Percentiles rank a stretch among this genome's conserved stretches.
These are phyloP conservation scores for Malassezia psittaci DNA, from an alignment of 1,284 basidiomycete genomes.

Conservation along the genomic window DNA sequence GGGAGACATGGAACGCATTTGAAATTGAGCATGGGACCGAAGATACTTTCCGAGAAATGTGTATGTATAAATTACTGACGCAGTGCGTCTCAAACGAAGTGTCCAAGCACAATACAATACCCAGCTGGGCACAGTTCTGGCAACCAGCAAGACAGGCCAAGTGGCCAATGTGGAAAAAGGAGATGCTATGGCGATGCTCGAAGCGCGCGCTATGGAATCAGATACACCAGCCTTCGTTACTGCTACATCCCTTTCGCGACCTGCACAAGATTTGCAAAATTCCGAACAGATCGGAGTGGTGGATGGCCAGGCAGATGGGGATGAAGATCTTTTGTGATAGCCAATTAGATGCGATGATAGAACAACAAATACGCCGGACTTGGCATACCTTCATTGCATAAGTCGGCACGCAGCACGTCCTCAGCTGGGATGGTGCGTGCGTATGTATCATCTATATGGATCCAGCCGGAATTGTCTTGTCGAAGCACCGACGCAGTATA, in stretches of 20 bases:
- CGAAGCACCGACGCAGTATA: conserved; percentile 87
- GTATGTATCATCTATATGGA: conserved; percentile 80
- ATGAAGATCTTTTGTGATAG: conserved; percentile 40
- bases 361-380: conserved; percentile 20
- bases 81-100: conserved; percentile 82
- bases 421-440: conserved; percentile 59
- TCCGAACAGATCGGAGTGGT: conserved; percentile 24
- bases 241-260: conserved; percentile 59
- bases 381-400: conserved; percentile 31
- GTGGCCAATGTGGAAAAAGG: conserved; percentile 39
- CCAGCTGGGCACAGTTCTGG: conserved; percentile 56
- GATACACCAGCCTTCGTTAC: conserved; percentile 53
- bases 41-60: conserved; percentile 96
- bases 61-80: not conserved
- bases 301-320: conserved; percentile 24
- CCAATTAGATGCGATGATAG: conserved; percentile 2
- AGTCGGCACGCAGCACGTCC: conserved; percentile 61
- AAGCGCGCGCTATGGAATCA: conserved; percentile 22
- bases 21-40: conserved; percentile 94
- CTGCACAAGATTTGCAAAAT: conserved; percentile 45
- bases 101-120: conserved; percentile 99
- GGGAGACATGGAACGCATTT: conserved; percentile 92
- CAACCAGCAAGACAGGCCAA: conserved; percentile 29
- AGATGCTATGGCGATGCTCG: conserved; percentile 55
- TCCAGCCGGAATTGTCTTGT: conserved; percentile 64